phyloP scores from a whole-genome alignment of 192 early-diverging fungal genomes.

The Helicostylum pulchrum region DNA sequence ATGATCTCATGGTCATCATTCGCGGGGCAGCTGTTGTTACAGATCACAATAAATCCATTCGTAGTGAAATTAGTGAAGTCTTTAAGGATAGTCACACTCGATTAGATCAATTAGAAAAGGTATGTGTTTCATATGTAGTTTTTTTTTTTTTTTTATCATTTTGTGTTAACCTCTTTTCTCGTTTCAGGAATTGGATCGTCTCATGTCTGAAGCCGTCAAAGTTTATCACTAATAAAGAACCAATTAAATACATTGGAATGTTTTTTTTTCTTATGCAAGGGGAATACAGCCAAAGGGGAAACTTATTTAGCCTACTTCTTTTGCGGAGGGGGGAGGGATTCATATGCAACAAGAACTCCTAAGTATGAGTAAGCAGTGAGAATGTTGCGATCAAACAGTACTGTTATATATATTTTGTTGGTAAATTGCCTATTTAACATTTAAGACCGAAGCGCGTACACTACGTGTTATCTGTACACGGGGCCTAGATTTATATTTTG shows the following conservation, averaged over 20 bases:
- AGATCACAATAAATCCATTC: conserved; percentile 5
- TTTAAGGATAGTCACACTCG: conserved; percentile 18
- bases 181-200: conserved; percentile 33
- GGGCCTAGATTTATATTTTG: no score
- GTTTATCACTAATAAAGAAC: conserved; percentile 16
- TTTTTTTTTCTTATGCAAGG: neutral
- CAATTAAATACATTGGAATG: neutral
- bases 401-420: no score
- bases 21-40: conserved; percentile 21
- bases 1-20: conserved; percentile 43
- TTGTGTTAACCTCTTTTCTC: neutral
- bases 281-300: no score
- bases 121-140: neutral
- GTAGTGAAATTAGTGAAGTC: conserved; percentile 15
- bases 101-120: conserved; percentile 23
- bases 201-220: conserved; percentile 36
- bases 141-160: no score
- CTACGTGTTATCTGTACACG: no score
- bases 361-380: no score
- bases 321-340: no score
- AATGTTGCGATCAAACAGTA: no score
- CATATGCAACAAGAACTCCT: no score
- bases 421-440: no score
- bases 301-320: neutral
- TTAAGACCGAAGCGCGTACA: no score